These are phyloP conservation scores for Begonia peltatifolia DNA, from an alignment of 306 rosid species.

Conservation along the genomic window DNA sequence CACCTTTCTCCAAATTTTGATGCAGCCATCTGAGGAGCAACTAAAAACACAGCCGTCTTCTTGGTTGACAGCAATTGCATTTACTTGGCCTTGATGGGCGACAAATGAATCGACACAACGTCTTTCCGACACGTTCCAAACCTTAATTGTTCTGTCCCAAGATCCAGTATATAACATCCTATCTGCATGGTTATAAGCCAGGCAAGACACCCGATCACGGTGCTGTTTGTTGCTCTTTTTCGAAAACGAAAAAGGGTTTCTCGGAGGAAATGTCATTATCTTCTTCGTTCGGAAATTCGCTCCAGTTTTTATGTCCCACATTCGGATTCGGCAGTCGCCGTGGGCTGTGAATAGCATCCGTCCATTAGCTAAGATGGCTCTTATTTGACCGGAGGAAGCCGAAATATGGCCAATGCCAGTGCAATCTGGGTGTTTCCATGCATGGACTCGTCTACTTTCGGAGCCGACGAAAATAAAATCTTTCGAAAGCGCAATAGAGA, in stretches of 20 bases:
- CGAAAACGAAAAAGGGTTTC: slow-evolving; percentile 13
- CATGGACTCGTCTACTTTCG: slow-evolving; percentile 29
- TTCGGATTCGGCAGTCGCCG: slow-evolving; percentile 27
- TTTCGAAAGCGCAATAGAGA: slow-evolving; percentile 24
- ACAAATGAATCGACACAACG: slow-evolving; percentile 33
- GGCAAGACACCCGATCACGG: slow-evolving; percentile 26
- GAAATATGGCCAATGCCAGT: slow-evolving; percentile 27
- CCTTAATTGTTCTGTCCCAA: slow-evolving; percentile 39
- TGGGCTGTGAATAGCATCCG: slow-evolving; percentile 26
- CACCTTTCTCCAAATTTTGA: slow-evolving; percentile 47
- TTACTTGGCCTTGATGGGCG: slow-evolving; percentile 41
- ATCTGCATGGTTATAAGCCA: slow-evolving; percentile 38
- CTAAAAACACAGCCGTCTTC: slow-evolving; percentile 48
- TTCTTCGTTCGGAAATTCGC: slow-evolving; percentile 24
- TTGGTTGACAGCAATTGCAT: slow-evolving; percentile 31
- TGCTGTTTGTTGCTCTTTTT: slow-evolving; percentile 23
- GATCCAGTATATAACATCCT: slow-evolving; percentile 43
- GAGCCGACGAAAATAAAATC: slow-evolving; percentile 37
- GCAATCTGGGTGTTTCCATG: slow-evolving; percentile 44
- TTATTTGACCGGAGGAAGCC: slow-evolving; percentile 28
- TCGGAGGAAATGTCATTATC: slow-evolving; percentile 27
- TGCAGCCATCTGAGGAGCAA: slow-evolving; percentile 42
- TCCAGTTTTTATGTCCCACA: slow-evolving; percentile 25
- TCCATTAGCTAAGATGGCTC: slow-evolving; percentile 26
- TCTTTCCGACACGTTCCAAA: slow-evolving; percentile 31